Percentiles rank a stretch among this genome's conserved stretches.
These are phyloP conservation scores for Yamadazyma laniorum DNA, from an alignment of 805 yeast species.

Conservation along the genomic window DNA sequence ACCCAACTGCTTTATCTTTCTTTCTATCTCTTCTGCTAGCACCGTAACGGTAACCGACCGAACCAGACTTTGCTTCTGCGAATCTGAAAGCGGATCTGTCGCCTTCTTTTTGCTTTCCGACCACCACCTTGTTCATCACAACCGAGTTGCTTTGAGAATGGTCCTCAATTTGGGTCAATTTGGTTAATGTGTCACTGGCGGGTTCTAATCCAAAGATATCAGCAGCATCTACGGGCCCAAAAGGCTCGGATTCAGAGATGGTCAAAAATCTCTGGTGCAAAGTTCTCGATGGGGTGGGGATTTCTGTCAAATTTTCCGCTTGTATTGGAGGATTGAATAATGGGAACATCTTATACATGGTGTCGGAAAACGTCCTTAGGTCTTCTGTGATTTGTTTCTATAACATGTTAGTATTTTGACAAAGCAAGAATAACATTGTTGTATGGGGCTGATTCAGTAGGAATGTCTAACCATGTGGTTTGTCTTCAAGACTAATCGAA, in stretches of 20 bases:
- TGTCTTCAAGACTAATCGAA: constrained; percentile 86
- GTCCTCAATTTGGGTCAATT: constrained; percentile 59
- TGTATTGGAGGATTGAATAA: constrained; percentile 43
- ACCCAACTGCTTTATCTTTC: constrained; percentile 75
- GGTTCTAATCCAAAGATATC: constrained; percentile 77
- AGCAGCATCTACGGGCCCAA: constrained; percentile 96
- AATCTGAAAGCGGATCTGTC: constrained; percentile 75
- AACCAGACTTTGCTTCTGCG: constrained; percentile 74
- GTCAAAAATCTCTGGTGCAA: constrained; percentile 79
- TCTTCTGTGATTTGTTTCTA: constrained; percentile 55
- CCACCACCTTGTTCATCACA: constrained; percentile 26
- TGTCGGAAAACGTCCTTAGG: constrained; percentile 53
- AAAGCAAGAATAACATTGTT: constrained; percentile 14
- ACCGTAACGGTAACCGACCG: constrained; percentile 91
- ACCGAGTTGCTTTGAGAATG: constrained; percentile 18
- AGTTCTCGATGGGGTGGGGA: constrained; percentile 85
- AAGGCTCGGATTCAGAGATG: constrained; percentile 91
- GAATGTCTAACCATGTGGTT: constrained; percentile 15
- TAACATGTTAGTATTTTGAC: constrained; percentile 34
- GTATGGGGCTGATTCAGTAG: constrained; percentile 11
- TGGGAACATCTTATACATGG: constrained; percentile 82
- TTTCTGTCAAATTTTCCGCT: constrained; percentile 85
- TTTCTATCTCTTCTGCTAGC: constrained; percentile 84
- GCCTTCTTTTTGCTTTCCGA: constrained; percentile 62
- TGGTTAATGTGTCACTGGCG: constrained; percentile 75